Evolutionary conservation across 1,139 yeast genomes (phyloP).

Genomic region (Yamadazyma buinensis): DNA sequence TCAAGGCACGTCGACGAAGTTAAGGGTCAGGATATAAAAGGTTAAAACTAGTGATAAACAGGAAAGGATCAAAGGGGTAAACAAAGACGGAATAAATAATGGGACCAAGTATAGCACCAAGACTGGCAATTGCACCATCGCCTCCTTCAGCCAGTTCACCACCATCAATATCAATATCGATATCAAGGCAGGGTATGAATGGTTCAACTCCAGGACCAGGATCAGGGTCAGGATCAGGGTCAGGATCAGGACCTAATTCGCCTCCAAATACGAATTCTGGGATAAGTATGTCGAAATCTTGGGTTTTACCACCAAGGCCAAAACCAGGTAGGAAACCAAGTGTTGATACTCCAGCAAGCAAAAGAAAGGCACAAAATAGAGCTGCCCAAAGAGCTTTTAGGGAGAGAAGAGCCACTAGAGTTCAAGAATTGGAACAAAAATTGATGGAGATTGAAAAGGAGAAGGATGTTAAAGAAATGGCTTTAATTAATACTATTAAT

Average conservation of each 20-base stretch:
- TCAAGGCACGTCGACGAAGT: too few relatives aligned
- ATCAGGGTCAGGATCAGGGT: too few relatives aligned
- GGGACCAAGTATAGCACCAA: constrained; percentile 36
- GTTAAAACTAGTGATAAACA: too few relatives aligned
- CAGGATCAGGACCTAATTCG: too few relatives aligned
- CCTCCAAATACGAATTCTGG: constrained; percentile 8
- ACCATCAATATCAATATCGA: constrained; percentile 8
- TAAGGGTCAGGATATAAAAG: too few relatives aligned
- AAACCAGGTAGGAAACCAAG: constrained; percentile 90
- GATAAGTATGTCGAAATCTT: constrained; percentile 74
- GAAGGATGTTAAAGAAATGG: constrained; percentile 57
- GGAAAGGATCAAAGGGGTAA: too few relatives aligned
- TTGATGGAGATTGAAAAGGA: constrained; percentile 64
- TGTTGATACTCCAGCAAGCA: constrained; percentile 66
- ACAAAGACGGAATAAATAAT: too few relatives aligned
- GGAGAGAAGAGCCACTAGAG: constrained; percentile 69
- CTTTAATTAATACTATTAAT: constrained; percentile 48
- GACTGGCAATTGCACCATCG: constrained; percentile 29
- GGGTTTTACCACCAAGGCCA: constrained; percentile 90
- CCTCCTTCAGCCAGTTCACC: constrained; percentile 20
- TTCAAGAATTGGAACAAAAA: constrained; percentile 44
- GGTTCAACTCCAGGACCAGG: too few relatives aligned
- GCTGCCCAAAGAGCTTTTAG: constrained; percentile 95
- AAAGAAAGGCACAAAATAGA: constrained; percentile 88
- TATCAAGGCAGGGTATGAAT: too few relatives aligned